Evolutionary conservation across 345 rosid genomes (phyloP).

Genomic region (Arabidopsis arenosa): DNA sequence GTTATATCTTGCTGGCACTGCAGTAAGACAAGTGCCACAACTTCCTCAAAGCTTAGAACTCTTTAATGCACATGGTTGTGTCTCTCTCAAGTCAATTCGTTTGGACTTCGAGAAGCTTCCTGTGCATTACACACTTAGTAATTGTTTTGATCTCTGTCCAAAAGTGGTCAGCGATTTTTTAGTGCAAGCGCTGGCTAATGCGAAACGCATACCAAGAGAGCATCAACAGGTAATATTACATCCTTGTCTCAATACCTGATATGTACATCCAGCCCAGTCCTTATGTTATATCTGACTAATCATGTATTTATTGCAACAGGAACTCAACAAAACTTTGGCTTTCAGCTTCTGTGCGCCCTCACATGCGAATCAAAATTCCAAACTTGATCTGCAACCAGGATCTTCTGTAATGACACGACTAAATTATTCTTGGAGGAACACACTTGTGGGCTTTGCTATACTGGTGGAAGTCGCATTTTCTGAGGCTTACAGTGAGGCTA

Average conservation of each 20-base stretch:
- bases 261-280: background rate
- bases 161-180: background rate
- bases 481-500: background rate
- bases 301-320: background rate
- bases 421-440: background rate
- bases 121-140: slow-evolving; percentile 18
- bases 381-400: background rate
- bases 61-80: slow-evolving; percentile 16
- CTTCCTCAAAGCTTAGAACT: slow-evolving; percentile 22
- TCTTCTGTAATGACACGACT: background rate
- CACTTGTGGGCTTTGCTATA: background rate
- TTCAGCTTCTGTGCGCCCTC: slow-evolving; percentile 5
- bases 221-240: background rate
- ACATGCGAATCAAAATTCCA: background rate
- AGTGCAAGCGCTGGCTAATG: background rate
- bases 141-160: slow-evolving; percentile 28
- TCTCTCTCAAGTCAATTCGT: background rate
- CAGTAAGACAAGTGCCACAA: slow-evolving; percentile 26
- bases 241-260: no score
- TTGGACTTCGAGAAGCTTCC: background rate
- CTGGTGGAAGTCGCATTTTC: background rate
- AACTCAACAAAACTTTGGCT: background rate
- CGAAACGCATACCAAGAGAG: background rate
- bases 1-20: slow-evolving; percentile 16
- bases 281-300: background rate